Conservation (phyloP, 352 stramenopile genomes). For the Pseudoperonospora humuli region DNA sequence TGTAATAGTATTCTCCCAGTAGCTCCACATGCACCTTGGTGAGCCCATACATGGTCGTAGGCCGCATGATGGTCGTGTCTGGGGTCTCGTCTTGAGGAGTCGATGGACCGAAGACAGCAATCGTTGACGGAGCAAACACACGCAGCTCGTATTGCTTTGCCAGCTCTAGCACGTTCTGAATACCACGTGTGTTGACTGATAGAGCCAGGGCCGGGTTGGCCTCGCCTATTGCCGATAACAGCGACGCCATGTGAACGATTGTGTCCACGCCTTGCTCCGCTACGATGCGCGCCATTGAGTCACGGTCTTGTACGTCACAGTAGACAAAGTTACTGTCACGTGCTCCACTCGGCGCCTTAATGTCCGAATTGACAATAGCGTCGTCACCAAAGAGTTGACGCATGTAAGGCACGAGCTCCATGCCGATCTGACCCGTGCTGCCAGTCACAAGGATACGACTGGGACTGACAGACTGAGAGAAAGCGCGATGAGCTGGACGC, state of each 20-base stretch:
- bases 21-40: conserved; percentile 90
- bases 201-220: conserved; percentile 86
- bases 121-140: conserved; percentile 88
- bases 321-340: conserved; percentile 71
- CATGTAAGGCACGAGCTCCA: conserved; percentile 80
- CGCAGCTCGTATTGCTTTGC: conserved; percentile 81
- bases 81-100: conserved; percentile 81
- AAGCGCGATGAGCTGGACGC: conserved; percentile 4
- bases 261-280: conserved; percentile 83
- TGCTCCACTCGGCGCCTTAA: conserved; percentile 41
- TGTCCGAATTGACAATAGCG: conserved; percentile 77
- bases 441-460: conserved; percentile 71
- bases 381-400: conserved; percentile 50
- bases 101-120: conserved; percentile 84
- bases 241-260: conserved; percentile 87
- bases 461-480: conserved; percentile 6
- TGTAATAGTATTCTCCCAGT: conserved; percentile 88
- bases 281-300: conserved; percentile 74
- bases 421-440: conserved; percentile 78
- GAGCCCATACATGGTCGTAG: conserved; percentile 89
- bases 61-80: conserved; percentile 87
- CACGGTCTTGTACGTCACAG: conserved; percentile 73
- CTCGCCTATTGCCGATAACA: conserved; percentile 86
- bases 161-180: conserved; percentile 88
- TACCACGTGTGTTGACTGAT: conserved; percentile 83